Percentiles rank a stretch among this genome's conserved stretches.
Conservation (phyloP, 805 yeast species). For the Kuraishia capsulata region DNA sequence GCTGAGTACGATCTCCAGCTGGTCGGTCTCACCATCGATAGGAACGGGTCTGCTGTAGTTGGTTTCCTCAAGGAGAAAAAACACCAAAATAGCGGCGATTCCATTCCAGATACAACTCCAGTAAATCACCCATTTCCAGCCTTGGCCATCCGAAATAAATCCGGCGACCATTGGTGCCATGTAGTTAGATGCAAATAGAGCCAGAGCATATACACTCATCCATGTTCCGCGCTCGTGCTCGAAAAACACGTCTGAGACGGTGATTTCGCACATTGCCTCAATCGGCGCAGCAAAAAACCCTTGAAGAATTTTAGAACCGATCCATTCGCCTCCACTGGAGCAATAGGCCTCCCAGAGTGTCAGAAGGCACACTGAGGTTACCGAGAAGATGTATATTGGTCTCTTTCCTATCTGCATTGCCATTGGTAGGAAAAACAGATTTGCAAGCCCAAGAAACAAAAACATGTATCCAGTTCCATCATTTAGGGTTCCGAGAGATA, state of each 20-base stretch:
- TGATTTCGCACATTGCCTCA: conserved; percentile 19
- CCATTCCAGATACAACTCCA: conserved; percentile 33
- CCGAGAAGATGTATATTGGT: conserved; percentile 30
- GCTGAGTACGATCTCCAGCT: conserved; percentile 1
- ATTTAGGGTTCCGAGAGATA: conserved; percentile 30
- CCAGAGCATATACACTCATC: conserved; percentile 31
- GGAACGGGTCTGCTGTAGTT: conserved; percentile 16
- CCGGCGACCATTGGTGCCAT: conserved; percentile 46
- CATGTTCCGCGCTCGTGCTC: conserved; percentile 27
- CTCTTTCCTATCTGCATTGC: conserved; percentile 41
- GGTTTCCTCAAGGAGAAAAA: conserved; percentile 40
- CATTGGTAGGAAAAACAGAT: conserved; percentile 40
- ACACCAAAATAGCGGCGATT: conserved; percentile 22
- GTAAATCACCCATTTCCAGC: conserved; percentile 39
- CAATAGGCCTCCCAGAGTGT: conserved; percentile 33
- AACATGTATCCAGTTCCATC: conserved; percentile 40
- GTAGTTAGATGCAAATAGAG: conserved; percentile 37
- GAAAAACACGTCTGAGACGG: conserved; percentile 30
- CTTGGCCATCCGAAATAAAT: conserved; percentile 31
- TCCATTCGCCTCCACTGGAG: conserved; percentile 25
- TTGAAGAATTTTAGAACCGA: conserved; percentile 24
- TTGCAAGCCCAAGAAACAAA: conserved; percentile 41
- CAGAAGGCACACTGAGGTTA: conserved; percentile 27
- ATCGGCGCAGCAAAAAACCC: conserved; percentile 30
- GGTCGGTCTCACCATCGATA: neutral